Percentiles rank a stretch among this genome's conserved stretches.
These are phyloP conservation scores for Blastobotrys apis DNA, from an alignment of 1,139 yeast genomes.

Conservation along the genomic window DNA sequence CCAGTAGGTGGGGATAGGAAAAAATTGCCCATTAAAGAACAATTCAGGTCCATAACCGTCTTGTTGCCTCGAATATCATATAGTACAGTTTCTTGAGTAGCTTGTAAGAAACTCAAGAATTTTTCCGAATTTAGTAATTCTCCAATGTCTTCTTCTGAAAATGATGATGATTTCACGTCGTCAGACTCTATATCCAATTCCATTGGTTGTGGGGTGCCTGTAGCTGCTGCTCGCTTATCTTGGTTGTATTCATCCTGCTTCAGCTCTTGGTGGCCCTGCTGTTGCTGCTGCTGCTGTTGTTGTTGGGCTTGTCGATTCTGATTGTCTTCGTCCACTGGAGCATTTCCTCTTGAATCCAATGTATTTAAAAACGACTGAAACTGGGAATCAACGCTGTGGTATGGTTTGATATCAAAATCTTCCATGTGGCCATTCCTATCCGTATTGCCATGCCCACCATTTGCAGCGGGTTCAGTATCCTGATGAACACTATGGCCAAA, in stretches of 20 bases:
- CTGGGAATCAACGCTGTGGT: neutral
- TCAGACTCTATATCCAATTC: neutral
- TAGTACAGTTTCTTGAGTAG: conserved; percentile 22
- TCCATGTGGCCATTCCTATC: neutral
- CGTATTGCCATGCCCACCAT: neutral
- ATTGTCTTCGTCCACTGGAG: no score
- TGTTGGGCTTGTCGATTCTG: conserved; percentile 6
- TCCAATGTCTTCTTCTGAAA: conserved; percentile 18
- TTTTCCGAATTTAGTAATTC: conserved; percentile 19
- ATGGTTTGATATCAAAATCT: neutral
- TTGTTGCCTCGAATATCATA: conserved; percentile 25
- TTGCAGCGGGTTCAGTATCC: neutral
- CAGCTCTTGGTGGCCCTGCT: conserved; percentile 3
- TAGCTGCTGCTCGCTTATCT: conserved; percentile 1
- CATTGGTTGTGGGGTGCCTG: neutral
- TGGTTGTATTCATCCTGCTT: neutral
- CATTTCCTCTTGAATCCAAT: neutral
- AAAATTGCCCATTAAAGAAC: conserved; percentile 27
- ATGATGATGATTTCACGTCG: neutral
- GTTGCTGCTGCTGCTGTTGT: conserved; percentile 9
- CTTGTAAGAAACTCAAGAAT: conserved; percentile 24
- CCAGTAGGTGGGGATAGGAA: conserved; percentile 27
- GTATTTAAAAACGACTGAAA: neutral
- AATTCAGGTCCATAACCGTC: conserved; percentile 22
- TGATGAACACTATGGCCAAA: no score